Base-by-base conservation (phyloP, 495 filamentous ascomycete species). In the Monascus purpureus region DNA sequence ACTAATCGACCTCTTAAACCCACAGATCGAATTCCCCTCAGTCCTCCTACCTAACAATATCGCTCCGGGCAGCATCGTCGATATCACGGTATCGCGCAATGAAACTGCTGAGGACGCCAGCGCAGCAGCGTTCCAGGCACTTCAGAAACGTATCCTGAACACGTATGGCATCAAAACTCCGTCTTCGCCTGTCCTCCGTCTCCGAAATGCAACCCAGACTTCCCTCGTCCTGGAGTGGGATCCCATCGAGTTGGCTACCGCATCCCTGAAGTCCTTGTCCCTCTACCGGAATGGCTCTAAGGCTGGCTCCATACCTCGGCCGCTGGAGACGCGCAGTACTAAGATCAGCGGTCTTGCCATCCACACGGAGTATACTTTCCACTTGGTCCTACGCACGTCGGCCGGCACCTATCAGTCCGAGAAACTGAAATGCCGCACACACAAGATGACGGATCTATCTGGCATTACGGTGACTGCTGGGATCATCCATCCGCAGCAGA, bases 221-320 rank as follows among this genome's bases (percentile, higher is more conserved):
- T 87, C 82, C 15, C 77, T 96, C 6, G 90, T 99, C 20, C 80
- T 99, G 27, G 90, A 96, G 59, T 99, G 92, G 86, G 90, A 95
- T 37, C 83, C 86, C 6, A 86, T 99, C 57, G 68, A 84, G 35
- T 73, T 94, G 12, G 92, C 87, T 5, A 96, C 90, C 3, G 82
- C 90, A 37, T 82, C 85, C 43, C 67, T 96, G 33, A 77, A 92
- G 42, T 80, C 75, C 26, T 66, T 99, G 14, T 84, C 79, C 26
- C 68, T 99, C 19, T 95, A 86, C 61, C 81, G 90, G 48, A 96
- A 99, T 66, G 82, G 82, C 42, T 82, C 80, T 41, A 99, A 96
- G 61, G 90, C 87, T 8, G 90, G 90, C 42, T 82, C 77, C 37
- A 95, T 99, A 44, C 90, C 90, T 17, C 69, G 77, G 31, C 86